Evolutionary conservation across 2,329 filamentous ascomycete genomes (phyloP).

Genomic region (Anthostomella pinea): DNA sequence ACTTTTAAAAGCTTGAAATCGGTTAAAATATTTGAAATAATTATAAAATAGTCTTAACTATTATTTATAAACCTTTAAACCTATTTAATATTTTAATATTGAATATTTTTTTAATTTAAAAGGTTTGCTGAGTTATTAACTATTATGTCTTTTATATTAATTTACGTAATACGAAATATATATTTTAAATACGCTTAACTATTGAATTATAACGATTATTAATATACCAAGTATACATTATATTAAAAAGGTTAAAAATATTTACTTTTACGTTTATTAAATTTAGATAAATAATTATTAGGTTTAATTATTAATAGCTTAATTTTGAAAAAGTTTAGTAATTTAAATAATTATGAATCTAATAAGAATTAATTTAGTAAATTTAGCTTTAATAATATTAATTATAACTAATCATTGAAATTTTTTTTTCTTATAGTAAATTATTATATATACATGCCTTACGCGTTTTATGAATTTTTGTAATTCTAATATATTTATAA

Average conservation of each 20-base stretch:
- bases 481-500: conserved; percentile 2
- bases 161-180: no score
- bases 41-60: no score
- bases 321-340: not conserved
- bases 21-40: no score
- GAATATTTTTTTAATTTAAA: no score
- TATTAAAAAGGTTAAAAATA: not conserved
- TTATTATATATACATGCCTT: not conserved
- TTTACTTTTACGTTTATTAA: not conserved
- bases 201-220: not conserved
- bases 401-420: conserved; percentile 1
- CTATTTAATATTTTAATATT: no score
- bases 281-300: conserved; percentile 1
- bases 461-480: not conserved
- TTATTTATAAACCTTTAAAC: no score
- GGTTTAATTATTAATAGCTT: not conserved
- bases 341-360: no score
- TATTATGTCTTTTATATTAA: no score
- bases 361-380: not conserved
- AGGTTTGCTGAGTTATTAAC: no score
- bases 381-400: no score
- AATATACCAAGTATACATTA: not conserved
- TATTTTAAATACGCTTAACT: no score
- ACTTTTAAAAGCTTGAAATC: no score
- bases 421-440: not conserved